A percentile compares a stretch with the other conserved stretches of the same genome.
Conservation (phyloP, 2,329 filamentous ascomycete genomes). For the Botryotinia calthae region DNA sequence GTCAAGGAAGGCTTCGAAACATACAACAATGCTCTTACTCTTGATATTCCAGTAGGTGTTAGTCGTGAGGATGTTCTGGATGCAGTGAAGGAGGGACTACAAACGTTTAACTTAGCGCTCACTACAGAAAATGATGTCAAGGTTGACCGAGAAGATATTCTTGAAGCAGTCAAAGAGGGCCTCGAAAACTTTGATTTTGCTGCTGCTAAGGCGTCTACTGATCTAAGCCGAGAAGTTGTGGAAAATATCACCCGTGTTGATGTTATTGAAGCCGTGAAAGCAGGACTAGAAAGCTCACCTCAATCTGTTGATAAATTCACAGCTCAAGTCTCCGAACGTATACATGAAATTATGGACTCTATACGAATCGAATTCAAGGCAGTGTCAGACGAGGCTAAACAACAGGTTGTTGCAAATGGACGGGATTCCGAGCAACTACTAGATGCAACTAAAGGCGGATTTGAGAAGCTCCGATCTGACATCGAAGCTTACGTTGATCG, state of each 20-base stretch:
- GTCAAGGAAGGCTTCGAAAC: slow-evolving; percentile 54
- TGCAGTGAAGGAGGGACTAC: slow-evolving; percentile 79
- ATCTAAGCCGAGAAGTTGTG: slow-evolving; percentile 53
- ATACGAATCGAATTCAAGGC: slow-evolving; percentile 59
- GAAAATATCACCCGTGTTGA: slow-evolving; percentile 50
- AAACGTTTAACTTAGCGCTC: slow-evolving; percentile 61
- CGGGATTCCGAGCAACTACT: slow-evolving; percentile 85
- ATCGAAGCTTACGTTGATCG: slow-evolving; percentile 80
- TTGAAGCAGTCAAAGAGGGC: slow-evolving; percentile 61
- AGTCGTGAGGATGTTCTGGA: slow-evolving; percentile 78
- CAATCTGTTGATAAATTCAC: slow-evolving; percentile 44
- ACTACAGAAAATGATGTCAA: slow-evolving; percentile 60
- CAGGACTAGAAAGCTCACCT: slow-evolving; percentile 52
- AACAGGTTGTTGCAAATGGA: slow-evolving; percentile 75
- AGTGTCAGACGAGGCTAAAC: slow-evolving; percentile 64
- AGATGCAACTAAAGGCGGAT: slow-evolving; percentile 81
- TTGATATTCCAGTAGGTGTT: slow-evolving; percentile 59
- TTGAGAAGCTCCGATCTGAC: slow-evolving; percentile 75
- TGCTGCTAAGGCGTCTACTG: slow-evolving; percentile 48
- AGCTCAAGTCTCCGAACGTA: slow-evolving; percentile 52
- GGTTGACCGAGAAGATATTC: slow-evolving; percentile 62
- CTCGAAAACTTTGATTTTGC: slow-evolving; percentile 56
- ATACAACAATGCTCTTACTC: slow-evolving; percentile 57
- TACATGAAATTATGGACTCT: slow-evolving; percentile 63
- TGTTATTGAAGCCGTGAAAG: slow-evolving; percentile 56